Evolutionary conservation across 371 early-diverging fungal species (phyloP).

Genomic region (Mortierella polycephala): DNA sequence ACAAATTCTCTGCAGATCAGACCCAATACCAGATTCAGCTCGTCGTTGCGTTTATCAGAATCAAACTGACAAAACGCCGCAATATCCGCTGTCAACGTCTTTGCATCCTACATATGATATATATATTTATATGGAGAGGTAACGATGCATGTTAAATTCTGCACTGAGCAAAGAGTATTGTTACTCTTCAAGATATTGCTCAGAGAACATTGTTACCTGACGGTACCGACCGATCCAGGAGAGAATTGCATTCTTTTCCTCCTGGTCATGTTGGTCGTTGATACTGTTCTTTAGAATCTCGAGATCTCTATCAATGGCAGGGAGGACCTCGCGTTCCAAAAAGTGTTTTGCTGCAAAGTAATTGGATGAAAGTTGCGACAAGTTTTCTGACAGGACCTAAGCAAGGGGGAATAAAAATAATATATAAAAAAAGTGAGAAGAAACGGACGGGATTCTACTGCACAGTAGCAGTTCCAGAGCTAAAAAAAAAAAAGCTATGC

Average conservation of each 20-base stretch:
- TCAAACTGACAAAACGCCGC: conserved; percentile 66
- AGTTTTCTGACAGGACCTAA: conserved; percentile 69
- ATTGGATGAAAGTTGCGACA: conserved; percentile 70
- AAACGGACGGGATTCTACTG: neutral
- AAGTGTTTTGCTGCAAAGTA: conserved; percentile 79
- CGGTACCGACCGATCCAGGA: conserved; percentile 58
- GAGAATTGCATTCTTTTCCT: conserved; percentile 23
- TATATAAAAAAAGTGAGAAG: neutral
- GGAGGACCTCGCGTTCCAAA: conserved; percentile 68
- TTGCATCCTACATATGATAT: conserved; percentile 34
- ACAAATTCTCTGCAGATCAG: conserved; percentile 61
- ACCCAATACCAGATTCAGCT: conserved; percentile 70
- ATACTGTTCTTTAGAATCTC: conserved; percentile 45
- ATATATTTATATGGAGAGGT: neutral
- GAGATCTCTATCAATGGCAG: conserved; percentile 70
- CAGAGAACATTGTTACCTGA: conserved; percentile 33
- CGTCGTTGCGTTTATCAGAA: conserved; percentile 70
- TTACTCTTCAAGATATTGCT: neutral
- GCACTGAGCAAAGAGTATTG: neutral
- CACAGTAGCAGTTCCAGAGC: too few relatives aligned
- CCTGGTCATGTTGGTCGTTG: conserved; percentile 10
- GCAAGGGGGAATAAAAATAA: neutral
- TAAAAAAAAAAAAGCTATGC: too few relatives aligned
- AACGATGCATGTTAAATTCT: neutral
- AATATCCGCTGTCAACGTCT: conserved; percentile 56